A percentile compares a stretch with the other conserved stretches of the same genome.
phyloP scores from a whole-genome alignment of 2,329 filamentous ascomycete genomes.

The Hymenoscyphus fraxineus region DNA sequence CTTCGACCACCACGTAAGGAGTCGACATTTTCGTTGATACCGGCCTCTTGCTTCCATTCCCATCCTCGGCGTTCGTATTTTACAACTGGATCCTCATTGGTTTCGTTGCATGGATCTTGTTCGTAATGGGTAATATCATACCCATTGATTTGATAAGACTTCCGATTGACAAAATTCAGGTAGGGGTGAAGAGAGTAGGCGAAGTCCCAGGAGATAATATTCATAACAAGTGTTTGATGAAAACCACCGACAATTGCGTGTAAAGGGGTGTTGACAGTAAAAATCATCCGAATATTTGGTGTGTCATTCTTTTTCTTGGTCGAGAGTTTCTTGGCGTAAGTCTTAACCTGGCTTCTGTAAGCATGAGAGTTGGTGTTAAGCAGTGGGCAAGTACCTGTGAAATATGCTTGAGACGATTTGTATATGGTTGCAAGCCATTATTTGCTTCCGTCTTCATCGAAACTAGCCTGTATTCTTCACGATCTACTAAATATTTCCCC shows the following conservation, averaged over 20 bases:
- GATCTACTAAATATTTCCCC: neutral
- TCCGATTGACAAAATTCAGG: conserved; percentile 2
- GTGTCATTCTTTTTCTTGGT: neutral
- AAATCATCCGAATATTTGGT: conserved; percentile 1
- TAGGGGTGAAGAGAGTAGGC: conserved; percentile 8
- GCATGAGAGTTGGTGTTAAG: neutral
- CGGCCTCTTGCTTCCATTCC: neutral
- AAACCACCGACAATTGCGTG: conserved; percentile 3
- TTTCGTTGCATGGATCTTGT: neutral
- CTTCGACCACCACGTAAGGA: neutral
- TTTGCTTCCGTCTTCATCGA: neutral
- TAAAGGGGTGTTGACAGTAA: neutral
- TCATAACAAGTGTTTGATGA: conserved; percentile 3
- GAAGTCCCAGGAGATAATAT: conserved; percentile 7
- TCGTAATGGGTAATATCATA: neutral
- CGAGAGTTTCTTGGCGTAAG: neutral
- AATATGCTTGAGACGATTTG: neutral
- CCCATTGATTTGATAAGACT: conserved; percentile 2
- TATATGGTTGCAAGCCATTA: neutral
- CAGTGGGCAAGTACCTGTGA: neutral
- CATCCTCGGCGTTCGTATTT: neutral
- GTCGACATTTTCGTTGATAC: neutral
- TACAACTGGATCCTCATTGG: neutral
- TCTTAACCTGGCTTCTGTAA: neutral
- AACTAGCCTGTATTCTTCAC: neutral